Conservation (phyloP, 331 rosid species). For the Pyracantha coccinea region DNA sequence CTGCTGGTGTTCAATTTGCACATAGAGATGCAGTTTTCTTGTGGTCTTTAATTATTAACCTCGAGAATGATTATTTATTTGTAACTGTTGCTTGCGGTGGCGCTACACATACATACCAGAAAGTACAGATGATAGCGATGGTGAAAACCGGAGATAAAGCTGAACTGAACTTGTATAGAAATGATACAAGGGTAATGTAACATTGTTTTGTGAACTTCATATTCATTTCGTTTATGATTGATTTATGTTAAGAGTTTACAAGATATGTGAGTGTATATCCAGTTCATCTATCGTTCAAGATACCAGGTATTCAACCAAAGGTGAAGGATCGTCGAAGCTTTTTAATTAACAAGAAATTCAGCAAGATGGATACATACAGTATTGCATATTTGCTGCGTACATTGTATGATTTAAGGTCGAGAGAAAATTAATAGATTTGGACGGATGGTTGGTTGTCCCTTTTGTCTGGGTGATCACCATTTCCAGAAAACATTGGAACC, state of each 20-base stretch:
- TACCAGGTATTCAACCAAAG: background rate
- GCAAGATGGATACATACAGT: background rate
- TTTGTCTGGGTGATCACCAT: conserved; percentile 53
- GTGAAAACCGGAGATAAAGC: background rate
- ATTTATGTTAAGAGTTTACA: background rate
- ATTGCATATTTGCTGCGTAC: background rate
- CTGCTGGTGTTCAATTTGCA: background rate
- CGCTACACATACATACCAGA: background rate
- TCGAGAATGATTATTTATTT: background rate
- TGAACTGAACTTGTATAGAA: background rate
- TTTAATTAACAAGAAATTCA: background rate
- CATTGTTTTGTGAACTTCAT: background rate
- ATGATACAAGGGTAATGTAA: background rate
- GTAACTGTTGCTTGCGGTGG: background rate
- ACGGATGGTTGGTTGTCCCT: background rate
- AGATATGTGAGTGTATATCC: background rate
- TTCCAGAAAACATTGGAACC: conserved; percentile 99
- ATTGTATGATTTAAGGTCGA: background rate
- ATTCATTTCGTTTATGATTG: background rate
- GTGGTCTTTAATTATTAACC: background rate
- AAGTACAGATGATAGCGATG: background rate
- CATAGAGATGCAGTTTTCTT: background rate
- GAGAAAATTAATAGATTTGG: background rate
- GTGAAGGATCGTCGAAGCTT: background rate
- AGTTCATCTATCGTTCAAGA: background rate